phyloP scores from a whole-genome alignment of 768 basidiomycete species.

The Rhodocollybia butyracea region DNA sequence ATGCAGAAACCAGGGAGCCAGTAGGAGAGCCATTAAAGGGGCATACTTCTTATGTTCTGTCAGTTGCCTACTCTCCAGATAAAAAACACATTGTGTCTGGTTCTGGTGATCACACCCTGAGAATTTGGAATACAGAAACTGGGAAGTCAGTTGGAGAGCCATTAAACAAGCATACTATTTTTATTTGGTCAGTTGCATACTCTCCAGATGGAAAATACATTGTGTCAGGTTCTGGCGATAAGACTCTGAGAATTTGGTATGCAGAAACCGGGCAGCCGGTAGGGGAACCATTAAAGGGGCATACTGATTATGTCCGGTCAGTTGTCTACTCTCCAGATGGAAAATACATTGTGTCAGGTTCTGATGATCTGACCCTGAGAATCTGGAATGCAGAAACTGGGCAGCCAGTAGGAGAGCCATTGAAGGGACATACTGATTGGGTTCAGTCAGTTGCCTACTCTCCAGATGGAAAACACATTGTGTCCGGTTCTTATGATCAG shows the following conservation, averaged over 20 bases:
- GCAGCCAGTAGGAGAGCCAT: too few species aligned
- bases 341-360: conserved; percentile 6
- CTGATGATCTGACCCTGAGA: too few species aligned
- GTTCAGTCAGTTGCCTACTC: too few species aligned
- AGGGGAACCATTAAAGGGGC: conserved; percentile 10
- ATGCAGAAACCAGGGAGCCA: too few species aligned
- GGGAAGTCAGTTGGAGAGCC: too few species aligned
- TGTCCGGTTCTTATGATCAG: neutral
- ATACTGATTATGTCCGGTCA: conserved; percentile 5
- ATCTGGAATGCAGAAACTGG: too few species aligned
- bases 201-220: conserved; percentile 10
- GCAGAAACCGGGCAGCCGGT: neutral
- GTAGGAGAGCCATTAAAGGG: too few species aligned
- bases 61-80: neutral
- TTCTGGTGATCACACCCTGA: conserved; percentile 45
- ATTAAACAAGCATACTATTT: too few species aligned
- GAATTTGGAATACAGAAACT: conserved; percentile 40
- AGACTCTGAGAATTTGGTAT: neutral
- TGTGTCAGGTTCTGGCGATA: conserved; percentile 15
- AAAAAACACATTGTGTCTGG: neutral
- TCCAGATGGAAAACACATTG: too few species aligned
- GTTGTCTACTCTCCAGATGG: too few species aligned
- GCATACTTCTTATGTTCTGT: neutral
- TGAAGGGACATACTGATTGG: too few species aligned
- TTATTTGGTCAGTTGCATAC: too few species aligned